These are phyloP conservation scores for Scedosporium boydii DNA, from an alignment of 2,329 filamentous ascomycete genomes.

Conservation along the genomic window DNA sequence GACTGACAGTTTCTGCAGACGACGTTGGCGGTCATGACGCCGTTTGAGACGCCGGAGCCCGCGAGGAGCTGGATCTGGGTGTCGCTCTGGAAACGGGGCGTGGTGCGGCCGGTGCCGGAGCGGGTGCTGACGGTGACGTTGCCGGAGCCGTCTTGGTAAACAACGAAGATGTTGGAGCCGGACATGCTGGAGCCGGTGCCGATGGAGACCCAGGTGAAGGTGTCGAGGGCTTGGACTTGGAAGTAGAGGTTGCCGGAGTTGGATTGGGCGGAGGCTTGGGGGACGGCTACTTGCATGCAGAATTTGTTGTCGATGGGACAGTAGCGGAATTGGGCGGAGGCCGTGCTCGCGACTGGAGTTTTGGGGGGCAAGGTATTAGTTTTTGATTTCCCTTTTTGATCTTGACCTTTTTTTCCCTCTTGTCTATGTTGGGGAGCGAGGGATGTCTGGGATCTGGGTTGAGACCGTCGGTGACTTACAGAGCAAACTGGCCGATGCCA, in stretches of 20 bases:
- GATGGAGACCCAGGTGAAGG: constrained; percentile 47
- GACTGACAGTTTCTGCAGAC: constrained; percentile 41
- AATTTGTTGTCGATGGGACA: constrained; percentile 33
- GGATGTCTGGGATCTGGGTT: too few species aligned
- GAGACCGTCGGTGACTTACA: not conserved
- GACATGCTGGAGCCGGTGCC: constrained; percentile 47
- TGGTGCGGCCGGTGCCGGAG: constrained; percentile 32
- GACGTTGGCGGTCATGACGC: constrained; percentile 51
- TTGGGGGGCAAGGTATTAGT: not conserved
- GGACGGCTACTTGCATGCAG: constrained; percentile 48
- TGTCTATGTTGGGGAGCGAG: too few species aligned
- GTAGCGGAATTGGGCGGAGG: constrained; percentile 12
- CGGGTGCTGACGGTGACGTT: constrained; percentile 56
- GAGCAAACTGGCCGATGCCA: not conserved
- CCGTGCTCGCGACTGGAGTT: not conserved
- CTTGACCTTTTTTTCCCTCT: not conserved
- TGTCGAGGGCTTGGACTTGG: constrained; percentile 45
- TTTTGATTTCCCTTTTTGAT: not conserved
- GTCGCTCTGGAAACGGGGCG: constrained; percentile 35
- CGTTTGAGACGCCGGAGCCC: constrained; percentile 45
- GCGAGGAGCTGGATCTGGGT: constrained; percentile 42
- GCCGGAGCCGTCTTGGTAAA: constrained; percentile 47
- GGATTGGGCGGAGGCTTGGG: constrained; percentile 34
- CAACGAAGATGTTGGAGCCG: constrained; percentile 50
- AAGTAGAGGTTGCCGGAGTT: constrained; percentile 49